A percentile compares a stretch with the other conserved stretches of the same genome.
Evolutionary conservation across 176 grass and related monocot genomes (phyloP).

Genomic region (Guadua angustifolia): DNA sequence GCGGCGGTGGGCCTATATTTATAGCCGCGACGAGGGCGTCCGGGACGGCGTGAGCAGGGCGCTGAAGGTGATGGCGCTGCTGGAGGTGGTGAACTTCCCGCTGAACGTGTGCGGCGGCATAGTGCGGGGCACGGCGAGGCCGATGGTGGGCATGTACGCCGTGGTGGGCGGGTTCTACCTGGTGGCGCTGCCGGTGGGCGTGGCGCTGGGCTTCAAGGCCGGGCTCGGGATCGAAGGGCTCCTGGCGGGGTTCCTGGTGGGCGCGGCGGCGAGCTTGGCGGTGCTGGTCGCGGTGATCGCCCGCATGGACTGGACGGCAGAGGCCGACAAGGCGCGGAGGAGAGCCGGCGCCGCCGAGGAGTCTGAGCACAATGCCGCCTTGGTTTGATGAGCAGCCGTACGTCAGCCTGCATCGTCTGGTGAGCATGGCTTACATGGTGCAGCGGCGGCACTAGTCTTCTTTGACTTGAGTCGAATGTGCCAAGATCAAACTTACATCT

Average conservation of each 20-base stretch:
- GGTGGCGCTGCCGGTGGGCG: constrained; percentile 67
- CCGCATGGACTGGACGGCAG: constrained; percentile 64
- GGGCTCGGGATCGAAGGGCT: constrained; percentile 63
- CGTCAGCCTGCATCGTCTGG: neutral
- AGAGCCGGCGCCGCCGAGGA: constrained; percentile 33
- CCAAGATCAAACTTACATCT: too few relatives aligned
- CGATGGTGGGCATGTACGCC: constrained; percentile 70
- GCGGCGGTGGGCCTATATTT: constrained; percentile 57
- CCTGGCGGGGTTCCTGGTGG: constrained; percentile 63
- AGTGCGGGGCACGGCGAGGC: constrained; percentile 70
- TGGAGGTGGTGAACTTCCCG: constrained; percentile 91
- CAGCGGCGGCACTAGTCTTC: too few relatives aligned
- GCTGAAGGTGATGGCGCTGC: constrained; percentile 78
- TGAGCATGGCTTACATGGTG: too few relatives aligned
- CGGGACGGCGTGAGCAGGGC: constrained; percentile 58
- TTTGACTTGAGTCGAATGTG: too few relatives aligned
- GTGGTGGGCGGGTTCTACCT: constrained; percentile 76
- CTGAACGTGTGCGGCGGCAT: constrained; percentile 77
- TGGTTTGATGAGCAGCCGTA: neutral
- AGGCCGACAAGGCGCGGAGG: constrained; percentile 58
- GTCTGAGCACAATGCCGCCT: neutral
- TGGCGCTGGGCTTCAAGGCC: constrained; percentile 61
- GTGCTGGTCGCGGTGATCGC: constrained; percentile 59
- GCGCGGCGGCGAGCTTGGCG: constrained; percentile 46
- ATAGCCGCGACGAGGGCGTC: constrained; percentile 52